phyloP scores from a whole-genome alignment of 768 basidiomycete genomes.

The Melanogaster broomeanus region DNA sequence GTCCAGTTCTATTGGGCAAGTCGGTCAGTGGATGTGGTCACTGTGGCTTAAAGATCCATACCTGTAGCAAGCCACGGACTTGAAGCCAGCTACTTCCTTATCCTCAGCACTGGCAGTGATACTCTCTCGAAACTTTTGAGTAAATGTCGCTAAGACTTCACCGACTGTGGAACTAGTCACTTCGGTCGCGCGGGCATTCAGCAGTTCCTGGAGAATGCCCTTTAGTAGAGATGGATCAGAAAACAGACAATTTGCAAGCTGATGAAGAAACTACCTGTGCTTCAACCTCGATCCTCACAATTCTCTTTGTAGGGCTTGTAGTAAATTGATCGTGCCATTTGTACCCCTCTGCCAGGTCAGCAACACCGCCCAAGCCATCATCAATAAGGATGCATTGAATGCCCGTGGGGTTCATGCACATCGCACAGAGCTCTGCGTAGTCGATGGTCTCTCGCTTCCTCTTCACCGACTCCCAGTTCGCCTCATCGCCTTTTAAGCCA shows the following conservation, averaged over 20 bases:
- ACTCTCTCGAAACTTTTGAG: slow-evolving; percentile 32
- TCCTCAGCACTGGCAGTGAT: slow-evolving; percentile 44
- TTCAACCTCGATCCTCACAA: slow-evolving; percentile 67
- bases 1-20: slow-evolving; percentile 50
- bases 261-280: slow-evolving; percentile 56
- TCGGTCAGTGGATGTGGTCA: neutral
- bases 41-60: neutral
- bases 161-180: slow-evolving; percentile 18
- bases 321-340: slow-evolving; percentile 68
- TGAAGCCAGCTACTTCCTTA: slow-evolving; percentile 62
- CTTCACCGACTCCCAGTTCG: slow-evolving; percentile 65
- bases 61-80: slow-evolving; percentile 74
- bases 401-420: slow-evolving; percentile 53
- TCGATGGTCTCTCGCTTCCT: slow-evolving; percentile 39
- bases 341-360: slow-evolving; percentile 49
- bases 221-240: slow-evolving; percentile 3
- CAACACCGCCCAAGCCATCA: slow-evolving; percentile 61
- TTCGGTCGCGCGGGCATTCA: slow-evolving; percentile 4
- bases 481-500: slow-evolving; percentile 33
- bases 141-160: slow-evolving; percentile 30
- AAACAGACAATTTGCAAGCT: neutral
- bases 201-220: slow-evolving; percentile 23
- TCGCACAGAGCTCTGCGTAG: slow-evolving; percentile 59
- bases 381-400: slow-evolving; percentile 74
- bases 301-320: slow-evolving; percentile 50